Evolutionary conservation across 305 asterid genomes (phyloP), one percentile per base, ranked within the genome.

Genomic region (Fraxinus nigra): DNA sequence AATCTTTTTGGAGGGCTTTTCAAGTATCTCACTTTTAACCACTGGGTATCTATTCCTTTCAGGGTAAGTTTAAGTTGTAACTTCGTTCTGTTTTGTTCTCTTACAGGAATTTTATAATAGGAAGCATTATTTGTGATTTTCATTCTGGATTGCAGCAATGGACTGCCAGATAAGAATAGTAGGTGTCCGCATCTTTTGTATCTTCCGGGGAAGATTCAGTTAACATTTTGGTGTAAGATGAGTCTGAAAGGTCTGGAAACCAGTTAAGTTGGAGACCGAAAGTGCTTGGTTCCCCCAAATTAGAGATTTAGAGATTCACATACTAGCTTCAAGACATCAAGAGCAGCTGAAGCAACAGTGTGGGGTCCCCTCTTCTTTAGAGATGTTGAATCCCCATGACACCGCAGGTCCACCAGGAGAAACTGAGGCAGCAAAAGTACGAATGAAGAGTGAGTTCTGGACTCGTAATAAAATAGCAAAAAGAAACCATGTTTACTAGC

Each of bases 341-440:
- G 92, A 35, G 99, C 98, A 88, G 99, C 98, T 80, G 97, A 91
- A 51, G 94, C 91, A 84, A 94, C 97, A 79, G 95, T 89, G 85
- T 95, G 95, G 38, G 98, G 92, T 16, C 97, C 98, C 87, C 88
- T 90, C 91, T 93, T 93, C 86, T 83, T 92, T 80, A 91, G 83
- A 72, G 97, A 88, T 84, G 98, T 90, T 54, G 99, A 95, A 87
- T 94, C 99, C 81, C 99, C 99, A 85, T 95, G 99, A 81, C 99
- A 95, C 34, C 99, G 96, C 89, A 95, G 89, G 95, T 95, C 98
- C 77, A 95, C 95, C 81, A 95, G 92, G 90, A 95, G 94, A 93
- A 95, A 95, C 99, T 95, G 95, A 73, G 87, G 82, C 84, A 85
- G 86, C 30, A 76, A 82, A 81, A 80, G 74, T 69, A 83, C 28